phyloP scores from a whole-genome alignment of 1,139 yeast genomes.

The Casaregolazyma suthepensis region DNA sequence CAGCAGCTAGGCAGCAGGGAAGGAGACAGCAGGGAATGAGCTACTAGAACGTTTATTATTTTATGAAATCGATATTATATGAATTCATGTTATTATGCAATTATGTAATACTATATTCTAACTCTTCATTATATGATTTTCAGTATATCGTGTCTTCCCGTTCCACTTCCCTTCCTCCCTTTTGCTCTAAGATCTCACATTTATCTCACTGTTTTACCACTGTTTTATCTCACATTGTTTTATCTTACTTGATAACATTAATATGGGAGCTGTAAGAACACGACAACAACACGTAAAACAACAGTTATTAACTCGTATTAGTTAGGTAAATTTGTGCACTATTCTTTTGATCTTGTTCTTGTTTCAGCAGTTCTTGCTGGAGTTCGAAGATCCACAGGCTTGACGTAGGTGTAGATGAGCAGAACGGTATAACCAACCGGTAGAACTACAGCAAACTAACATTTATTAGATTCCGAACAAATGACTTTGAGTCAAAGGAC shows the following conservation, averaged over 20 bases:
- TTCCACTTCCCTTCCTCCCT: neutral
- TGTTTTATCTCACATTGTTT: neutral
- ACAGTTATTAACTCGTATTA: constrained; percentile 10
- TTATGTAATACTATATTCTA: too few species aligned
- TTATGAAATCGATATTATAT: too few species aligned
- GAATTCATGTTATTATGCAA: too few species aligned
- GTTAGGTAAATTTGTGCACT: constrained; percentile 44
- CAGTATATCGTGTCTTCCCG: too few species aligned
- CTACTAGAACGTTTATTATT: too few species aligned
- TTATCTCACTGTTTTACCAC: too few species aligned
- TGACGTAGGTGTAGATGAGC: constrained; percentile 41
- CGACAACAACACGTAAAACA: neutral
- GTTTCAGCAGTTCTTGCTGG: constrained; percentile 86
- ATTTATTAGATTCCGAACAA: constrained; percentile 28
- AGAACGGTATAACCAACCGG: too few species aligned
- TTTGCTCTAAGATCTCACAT: too few species aligned
- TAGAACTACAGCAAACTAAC: neutral
- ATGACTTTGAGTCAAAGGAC: constrained; percentile 40
- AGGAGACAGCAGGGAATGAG: too few species aligned
- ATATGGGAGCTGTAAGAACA: constrained; percentile 16
- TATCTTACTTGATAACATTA: neutral
- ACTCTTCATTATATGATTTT: too few species aligned
- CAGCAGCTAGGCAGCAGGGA: too few species aligned
- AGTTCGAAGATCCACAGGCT: constrained; percentile 79
- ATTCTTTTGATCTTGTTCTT: constrained; percentile 65